Evolutionary conservation across 2,329 filamentous ascomycete species (phyloP), one percentile per base, ranked within the genome.

Genomic region (Hymenoscyphus infarciens): DNA sequence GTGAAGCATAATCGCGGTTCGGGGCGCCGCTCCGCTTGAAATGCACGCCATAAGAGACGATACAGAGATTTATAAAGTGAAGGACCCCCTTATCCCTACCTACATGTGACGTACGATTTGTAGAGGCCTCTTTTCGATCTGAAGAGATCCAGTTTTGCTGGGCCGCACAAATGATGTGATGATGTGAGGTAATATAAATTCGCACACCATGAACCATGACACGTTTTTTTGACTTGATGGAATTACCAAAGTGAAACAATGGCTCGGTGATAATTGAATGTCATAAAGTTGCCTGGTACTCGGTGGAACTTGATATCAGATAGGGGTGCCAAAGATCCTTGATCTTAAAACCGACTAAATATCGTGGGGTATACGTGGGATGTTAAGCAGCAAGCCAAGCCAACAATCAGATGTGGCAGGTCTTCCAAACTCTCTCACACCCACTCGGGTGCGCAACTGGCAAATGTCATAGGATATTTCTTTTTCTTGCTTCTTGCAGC

Each of bases 321-420:
- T 45, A 45, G 16, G 42, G 42, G 42, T 49, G n/a, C n/a, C 42
- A 49, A 13, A 39, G 55, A 61, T 33, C 52, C 59, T 56, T 42
- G 57, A 33, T 31, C 45, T 53, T 52, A 29, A 59, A 42, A 22
- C 27, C 55, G 59, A 55, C 57, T 35, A 31, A 11, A 22, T 38
- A 38, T 33, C 60, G 64, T 63, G 61, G 61, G 61, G 61, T 62
- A 63, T 63, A 63, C 38, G 64, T 64, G 56, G 59, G 62, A 57
- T 64, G 57, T 56, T 59, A 62, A 64, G 60, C 39, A 49, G 22
- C 60, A 56, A 62, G 39, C 38, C 53, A 42, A 54, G 42, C 27
- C 7, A 27, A 27, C 22, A 19, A 55, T 59, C 57, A 42, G 54
- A 64, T 65, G 53, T 52, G 57, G 60, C 57, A 65, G 39, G 60